A percentile compares a stretch with the other conserved stretches of the same genome.
These are phyloP conservation scores for Pseudogymnoascus sp. DNA, from an alignment of 2,329 filamentous ascomycete genomes.

Conservation along the genomic window DNA sequence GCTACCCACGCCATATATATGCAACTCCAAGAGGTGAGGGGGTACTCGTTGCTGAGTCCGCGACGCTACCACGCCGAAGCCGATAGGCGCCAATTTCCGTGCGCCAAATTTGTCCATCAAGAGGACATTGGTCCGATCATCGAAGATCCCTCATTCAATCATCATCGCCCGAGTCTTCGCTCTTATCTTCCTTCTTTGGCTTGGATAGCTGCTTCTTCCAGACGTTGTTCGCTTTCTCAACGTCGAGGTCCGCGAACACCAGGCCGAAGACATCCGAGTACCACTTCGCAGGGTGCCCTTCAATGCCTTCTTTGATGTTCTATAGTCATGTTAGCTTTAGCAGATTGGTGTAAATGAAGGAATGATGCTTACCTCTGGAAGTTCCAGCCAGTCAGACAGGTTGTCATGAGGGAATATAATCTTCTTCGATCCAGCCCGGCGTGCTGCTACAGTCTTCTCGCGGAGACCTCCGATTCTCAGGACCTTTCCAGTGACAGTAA, in stretches of 20 bases:
- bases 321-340: slow-evolving; percentile 36
- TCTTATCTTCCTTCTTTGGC: slow-evolving; percentile 32
- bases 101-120: slow-evolving; percentile 3
- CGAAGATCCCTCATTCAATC: slow-evolving; percentile 9
- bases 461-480: slow-evolving; percentile 86
- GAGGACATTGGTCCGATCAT: slow-evolving; percentile 3
- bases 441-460: slow-evolving; percentile 95
- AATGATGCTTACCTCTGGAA: slow-evolving; percentile 72
- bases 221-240: slow-evolving; percentile 61
- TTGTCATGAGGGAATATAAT: slow-evolving; percentile 95
- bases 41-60: slow-evolving; percentile 1
- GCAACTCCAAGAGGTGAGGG: slow-evolving; percentile 6
- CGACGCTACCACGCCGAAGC: slow-evolving; percentile 3
- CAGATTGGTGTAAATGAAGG: slow-evolving; percentile 8
- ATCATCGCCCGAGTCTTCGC: slow-evolving; percentile 8
- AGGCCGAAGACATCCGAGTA: slow-evolving; percentile 90
- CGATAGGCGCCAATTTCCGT: slow-evolving; percentile 8
- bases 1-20: slow-evolving; percentile 2
- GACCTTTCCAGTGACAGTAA: slow-evolving; percentile 95
- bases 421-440: slow-evolving; percentile 84
- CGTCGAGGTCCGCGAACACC: slow-evolving; percentile 78
- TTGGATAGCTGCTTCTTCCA: slow-evolving; percentile 36
- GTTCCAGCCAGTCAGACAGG: slow-evolving; percentile 91
- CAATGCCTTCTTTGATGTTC: slow-evolving; percentile 97
- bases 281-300: slow-evolving; percentile 87